Evolutionary conservation across 2,329 filamentous ascomycete species (phyloP).

Genomic region (Tolypocladium pustulatum): DNA sequence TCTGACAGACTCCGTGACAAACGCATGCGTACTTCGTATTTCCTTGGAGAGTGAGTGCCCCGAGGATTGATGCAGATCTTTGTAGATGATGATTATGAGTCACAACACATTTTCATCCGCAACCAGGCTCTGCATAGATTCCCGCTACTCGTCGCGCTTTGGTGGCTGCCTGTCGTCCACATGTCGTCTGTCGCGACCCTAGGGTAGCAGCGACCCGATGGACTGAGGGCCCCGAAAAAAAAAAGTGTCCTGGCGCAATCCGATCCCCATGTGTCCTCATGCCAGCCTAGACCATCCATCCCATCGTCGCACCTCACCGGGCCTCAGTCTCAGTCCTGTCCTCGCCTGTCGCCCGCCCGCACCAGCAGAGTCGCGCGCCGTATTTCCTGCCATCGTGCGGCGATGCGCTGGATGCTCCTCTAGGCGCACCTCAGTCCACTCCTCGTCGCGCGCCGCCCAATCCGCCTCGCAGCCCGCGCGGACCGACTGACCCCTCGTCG

Average conservation of each 20-base stretch:
- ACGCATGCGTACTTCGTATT: too few species aligned
- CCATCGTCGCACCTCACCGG: neutral
- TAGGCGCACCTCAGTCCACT: neutral
- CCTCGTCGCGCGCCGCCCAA: neutral
- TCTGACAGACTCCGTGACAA: too few species aligned
- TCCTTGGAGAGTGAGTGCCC: too few species aligned
- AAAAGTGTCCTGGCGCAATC: neutral
- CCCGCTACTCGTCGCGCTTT: too few species aligned
- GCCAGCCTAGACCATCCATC: neutral
- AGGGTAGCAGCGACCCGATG: neutral
- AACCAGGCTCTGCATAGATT: too few species aligned
- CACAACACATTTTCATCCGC: too few species aligned
- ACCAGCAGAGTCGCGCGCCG: neutral
- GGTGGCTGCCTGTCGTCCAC: neutral
- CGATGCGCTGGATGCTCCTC: neutral
- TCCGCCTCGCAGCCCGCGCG: neutral
- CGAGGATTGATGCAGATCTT: too few species aligned
- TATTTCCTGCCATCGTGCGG: neutral
- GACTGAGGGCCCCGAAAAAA: neutral
- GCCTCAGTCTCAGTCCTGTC: neutral
- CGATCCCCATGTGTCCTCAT: slow-evolving; percentile 5
- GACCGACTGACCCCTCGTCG: neutral
- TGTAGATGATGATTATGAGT: too few species aligned
- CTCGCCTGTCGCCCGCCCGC: neutral
- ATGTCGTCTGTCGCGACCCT: neutral